These are phyloP conservation scores for Quercus variabilis DNA, from an alignment of 306 rosid species.

Conservation along the genomic window DNA sequence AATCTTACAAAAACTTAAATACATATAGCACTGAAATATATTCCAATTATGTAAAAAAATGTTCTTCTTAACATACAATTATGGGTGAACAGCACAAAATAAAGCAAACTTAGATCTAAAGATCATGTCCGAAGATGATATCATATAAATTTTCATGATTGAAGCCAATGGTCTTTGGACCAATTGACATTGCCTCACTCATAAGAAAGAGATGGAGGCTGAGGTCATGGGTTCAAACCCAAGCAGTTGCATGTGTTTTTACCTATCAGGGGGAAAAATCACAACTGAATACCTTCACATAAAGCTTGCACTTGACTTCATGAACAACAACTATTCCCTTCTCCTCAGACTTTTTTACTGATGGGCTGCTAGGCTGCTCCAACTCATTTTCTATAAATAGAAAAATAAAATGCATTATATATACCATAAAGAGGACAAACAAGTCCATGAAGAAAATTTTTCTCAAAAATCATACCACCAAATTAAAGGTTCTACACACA, in stretches of 20 bases:
- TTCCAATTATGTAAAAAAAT: not conserved
- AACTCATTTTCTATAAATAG: constrained; percentile 59
- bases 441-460: not conserved
- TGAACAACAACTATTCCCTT: constrained; percentile 80
- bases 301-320: constrained; percentile 96
- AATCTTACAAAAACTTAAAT: not conserved
- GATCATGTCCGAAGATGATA: constrained; percentile 1
- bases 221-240: not conserved
- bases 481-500: not conserved
- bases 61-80: not conserved
- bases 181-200: not conserved
- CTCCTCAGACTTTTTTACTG: constrained; percentile 86
- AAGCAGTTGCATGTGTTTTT: not conserved
- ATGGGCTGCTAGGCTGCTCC: constrained; percentile 95
- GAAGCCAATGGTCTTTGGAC: not conserved
- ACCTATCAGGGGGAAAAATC: not conserved
- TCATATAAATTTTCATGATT: not conserved
- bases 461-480: not conserved
- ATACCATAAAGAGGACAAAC: not conserved
- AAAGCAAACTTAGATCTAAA: constrained; percentile 7
- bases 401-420: constrained; percentile 14
- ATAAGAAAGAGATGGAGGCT: not conserved
- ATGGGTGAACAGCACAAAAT: not conserved
- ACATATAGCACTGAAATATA: not conserved
- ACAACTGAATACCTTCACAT: constrained; percentile 65